phyloP scores from a whole-genome alignment of 2,329 filamentous ascomycete species.

The Fusarium sp. region DNA sequence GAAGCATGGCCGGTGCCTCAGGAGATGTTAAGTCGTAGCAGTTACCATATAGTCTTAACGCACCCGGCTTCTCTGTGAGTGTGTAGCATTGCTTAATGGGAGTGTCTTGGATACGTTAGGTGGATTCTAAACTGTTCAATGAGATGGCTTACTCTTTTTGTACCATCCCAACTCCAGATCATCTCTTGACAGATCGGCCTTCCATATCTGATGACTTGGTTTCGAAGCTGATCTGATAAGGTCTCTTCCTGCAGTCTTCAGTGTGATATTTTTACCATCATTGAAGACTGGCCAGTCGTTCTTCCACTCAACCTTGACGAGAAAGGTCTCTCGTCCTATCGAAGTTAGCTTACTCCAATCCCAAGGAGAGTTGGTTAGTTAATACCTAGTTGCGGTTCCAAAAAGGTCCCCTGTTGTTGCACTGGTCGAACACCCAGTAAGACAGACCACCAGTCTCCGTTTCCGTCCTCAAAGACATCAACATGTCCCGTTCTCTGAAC shows the following conservation, averaged over 20 bases:
- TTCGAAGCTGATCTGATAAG: not conserved
- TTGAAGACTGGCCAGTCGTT: slow-evolving; percentile 41
- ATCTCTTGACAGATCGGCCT: slow-evolving; percentile 21
- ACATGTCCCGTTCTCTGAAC: slow-evolving; percentile 52
- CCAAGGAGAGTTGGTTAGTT: rapidly evolving
- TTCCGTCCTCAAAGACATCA: slow-evolving; percentile 36
- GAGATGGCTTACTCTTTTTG: slow-evolving; percentile 33
- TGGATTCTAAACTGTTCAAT: rapidly evolving
- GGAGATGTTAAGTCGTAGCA: slow-evolving; percentile 61
- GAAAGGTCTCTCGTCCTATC: slow-evolving; percentile 38
- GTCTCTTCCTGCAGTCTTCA: slow-evolving; percentile 26
- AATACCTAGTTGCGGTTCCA: slow-evolving; percentile 39
- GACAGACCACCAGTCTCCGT: slow-evolving; percentile 38
- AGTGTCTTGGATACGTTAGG: slow-evolving; percentile 26
- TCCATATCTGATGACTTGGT: not conserved
- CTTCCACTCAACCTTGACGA: slow-evolving; percentile 39
- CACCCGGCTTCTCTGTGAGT: slow-evolving; percentile 53
- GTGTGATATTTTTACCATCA: slow-evolving; percentile 33
- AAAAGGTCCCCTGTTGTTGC: slow-evolving; percentile 3
- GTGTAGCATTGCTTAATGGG: slow-evolving; percentile 51
- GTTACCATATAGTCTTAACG: slow-evolving; percentile 60
- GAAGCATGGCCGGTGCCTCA: slow-evolving; percentile 59
- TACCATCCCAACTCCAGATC: slow-evolving; percentile 39
- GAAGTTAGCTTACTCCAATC: not conserved
- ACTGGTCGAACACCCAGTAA: slow-evolving; percentile 35